phyloP scores from a whole-genome alignment of 805 yeast genomes.

The Saccharomycopsis lassenensis region DNA sequence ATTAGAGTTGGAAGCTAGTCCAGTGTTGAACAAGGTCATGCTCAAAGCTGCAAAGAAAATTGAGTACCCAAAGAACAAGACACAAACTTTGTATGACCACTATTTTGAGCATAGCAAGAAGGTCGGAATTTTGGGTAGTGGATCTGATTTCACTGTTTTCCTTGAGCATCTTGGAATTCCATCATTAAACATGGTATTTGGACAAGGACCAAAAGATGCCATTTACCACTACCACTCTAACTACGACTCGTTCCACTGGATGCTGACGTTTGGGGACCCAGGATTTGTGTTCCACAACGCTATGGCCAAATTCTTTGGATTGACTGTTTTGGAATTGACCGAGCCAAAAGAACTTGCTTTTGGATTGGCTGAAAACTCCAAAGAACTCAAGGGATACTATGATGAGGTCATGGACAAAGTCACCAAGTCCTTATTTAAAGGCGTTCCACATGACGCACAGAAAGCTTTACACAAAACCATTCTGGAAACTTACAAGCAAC shows the following conservation, averaged over 20 bases:
- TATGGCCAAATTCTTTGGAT: conserved; percentile 42
- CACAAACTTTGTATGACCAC: conserved; percentile 26
- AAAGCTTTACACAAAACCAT: background rate
- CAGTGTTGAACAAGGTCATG: conserved; percentile 41
- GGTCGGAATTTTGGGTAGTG: conserved; percentile 50
- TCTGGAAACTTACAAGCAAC: background rate
- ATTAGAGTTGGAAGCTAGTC: conserved; percentile 45
- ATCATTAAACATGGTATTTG: conserved; percentile 50
- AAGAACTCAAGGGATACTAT: conserved; percentile 34
- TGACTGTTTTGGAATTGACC: conserved; percentile 35
- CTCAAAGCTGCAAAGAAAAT: conserved; percentile 34
- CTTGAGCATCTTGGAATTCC: conserved; percentile 51
- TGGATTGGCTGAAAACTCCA: conserved; percentile 23
- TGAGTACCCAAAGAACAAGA: conserved; percentile 32
- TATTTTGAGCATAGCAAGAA: conserved; percentile 23
- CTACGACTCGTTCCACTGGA: conserved; percentile 66
- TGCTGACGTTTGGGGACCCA: conserved; percentile 52
- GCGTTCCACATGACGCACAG: background rate
- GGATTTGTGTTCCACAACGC: conserved; percentile 49
- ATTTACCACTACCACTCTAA: conserved; percentile 70
- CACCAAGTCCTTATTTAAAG: conserved; percentile 31
- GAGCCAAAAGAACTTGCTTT: conserved; percentile 38
- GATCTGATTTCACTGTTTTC: conserved; percentile 59
- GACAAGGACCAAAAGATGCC: conserved; percentile 34
- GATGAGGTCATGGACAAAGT: conserved; percentile 26